Evolutionary conservation across 306 rosid genomes (phyloP).

Genomic region (Fragaria iinumae): DNA sequence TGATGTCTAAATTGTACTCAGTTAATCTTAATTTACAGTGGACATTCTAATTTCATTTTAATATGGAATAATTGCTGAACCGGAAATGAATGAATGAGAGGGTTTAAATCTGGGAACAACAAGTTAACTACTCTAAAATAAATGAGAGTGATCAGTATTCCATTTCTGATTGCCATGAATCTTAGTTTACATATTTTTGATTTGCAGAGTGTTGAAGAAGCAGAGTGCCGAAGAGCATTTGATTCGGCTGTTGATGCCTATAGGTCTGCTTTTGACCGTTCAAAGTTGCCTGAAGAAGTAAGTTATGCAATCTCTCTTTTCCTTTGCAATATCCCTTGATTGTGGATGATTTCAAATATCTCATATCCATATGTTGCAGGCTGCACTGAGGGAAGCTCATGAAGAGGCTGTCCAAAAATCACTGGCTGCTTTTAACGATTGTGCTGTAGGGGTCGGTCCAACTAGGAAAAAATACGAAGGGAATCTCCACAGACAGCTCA

Average conservation of each 20-base stretch:
- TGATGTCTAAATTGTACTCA: not conserved
- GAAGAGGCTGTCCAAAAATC: constrained; percentile 81
- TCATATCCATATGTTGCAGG: constrained; percentile 48
- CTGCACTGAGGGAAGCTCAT: constrained; percentile 82
- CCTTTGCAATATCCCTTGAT: constrained; percentile 10
- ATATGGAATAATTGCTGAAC: not conserved
- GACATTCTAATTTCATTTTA: not conserved
- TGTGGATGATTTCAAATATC: constrained; percentile 17
- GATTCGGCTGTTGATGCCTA: constrained; percentile 74
- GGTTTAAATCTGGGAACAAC: not conserved
- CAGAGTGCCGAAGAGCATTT: constrained; percentile 83
- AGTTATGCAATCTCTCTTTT: constrained; percentile 17
- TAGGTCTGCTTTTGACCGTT: constrained; percentile 68
- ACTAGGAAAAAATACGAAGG: constrained; percentile 80
- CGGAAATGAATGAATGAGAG: not conserved
- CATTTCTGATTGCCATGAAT: not conserved
- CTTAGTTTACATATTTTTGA: constrained; percentile 11
- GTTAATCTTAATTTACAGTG: not conserved
- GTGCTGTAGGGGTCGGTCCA: constrained; percentile 86
- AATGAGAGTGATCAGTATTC: not conserved
- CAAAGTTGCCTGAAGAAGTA: constrained; percentile 89
- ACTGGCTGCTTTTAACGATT: constrained; percentile 64
- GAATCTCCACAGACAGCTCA: constrained; percentile 61
- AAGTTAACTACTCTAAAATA: not conserved
- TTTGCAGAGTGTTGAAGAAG: constrained; percentile 90